Percentiles rank a stretch among this genome's conserved stretches.
Conservation (phyloP, 2,329 filamentous ascomycete genomes). For the Penicillium sp. region DNA sequence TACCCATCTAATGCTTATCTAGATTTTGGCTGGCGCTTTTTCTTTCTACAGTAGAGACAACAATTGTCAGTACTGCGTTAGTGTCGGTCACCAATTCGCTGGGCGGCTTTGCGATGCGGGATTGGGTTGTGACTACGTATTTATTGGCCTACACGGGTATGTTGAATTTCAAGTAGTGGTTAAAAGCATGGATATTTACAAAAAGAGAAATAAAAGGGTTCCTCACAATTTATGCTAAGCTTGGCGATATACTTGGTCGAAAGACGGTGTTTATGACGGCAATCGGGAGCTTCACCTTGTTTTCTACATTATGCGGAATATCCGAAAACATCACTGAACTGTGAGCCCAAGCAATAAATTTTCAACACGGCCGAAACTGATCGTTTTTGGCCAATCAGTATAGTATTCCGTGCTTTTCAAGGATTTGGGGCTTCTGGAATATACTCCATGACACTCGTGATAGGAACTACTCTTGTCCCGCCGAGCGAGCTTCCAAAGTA, state of each 20-base stretch:
- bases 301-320: slow-evolving; percentile 39
- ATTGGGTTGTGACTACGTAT: slow-evolving; percentile 50
- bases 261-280: slow-evolving; percentile 37
- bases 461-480: slow-evolving; percentile 19
- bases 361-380: neutral
- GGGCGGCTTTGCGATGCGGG: slow-evolving; percentile 31
- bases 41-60: slow-evolving; percentile 47
- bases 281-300: slow-evolving; percentile 37
- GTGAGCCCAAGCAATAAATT: slow-evolving; percentile 17
- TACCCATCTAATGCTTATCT: neutral
- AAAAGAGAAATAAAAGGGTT: slow-evolving; percentile 26
- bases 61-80: slow-evolving; percentile 51
- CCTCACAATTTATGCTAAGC: slow-evolving; percentile 41
- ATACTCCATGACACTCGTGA: slow-evolving; percentile 20
- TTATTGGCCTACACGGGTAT: slow-evolving; percentile 48
- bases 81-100: slow-evolving; percentile 44
- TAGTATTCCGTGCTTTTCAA: slow-evolving; percentile 26
- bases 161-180: neutral
- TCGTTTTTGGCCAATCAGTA: slow-evolving; percentile 9
- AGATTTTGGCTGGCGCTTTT: slow-evolving; percentile 32
- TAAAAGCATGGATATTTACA: too few species aligned
- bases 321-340: slow-evolving; percentile 29
- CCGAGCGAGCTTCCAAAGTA: slow-evolving; percentile 14
- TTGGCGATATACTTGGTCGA: slow-evolving; percentile 46
- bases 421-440: slow-evolving; percentile 24